phyloP scores from a whole-genome alignment of 73 alveolate genomes.

The Stentor roeselii region DNA sequence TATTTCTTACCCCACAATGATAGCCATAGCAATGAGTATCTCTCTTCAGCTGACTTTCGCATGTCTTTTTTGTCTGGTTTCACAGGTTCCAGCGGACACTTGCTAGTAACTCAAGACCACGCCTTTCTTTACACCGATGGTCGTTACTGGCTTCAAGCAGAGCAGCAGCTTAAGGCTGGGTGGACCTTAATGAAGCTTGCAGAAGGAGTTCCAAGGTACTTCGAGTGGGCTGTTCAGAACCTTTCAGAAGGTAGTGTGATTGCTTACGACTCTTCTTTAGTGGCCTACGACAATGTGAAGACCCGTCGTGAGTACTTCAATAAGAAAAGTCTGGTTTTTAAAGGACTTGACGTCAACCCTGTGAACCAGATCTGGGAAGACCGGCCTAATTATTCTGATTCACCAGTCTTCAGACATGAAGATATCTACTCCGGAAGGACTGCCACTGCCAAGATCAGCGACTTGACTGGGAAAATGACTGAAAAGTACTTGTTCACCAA shows the following conservation, averaged over 20 bases:
- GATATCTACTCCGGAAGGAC: conserved; percentile 72
- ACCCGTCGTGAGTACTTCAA: conserved; percentile 41
- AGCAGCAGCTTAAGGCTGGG: conserved; percentile 84
- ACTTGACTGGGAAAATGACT: not conserved
- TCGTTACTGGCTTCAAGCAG: conserved; percentile 94
- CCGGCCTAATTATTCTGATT: conserved; percentile 42
- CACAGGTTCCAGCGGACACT: conserved; percentile 87
- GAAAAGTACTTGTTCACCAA: conserved; percentile 21
- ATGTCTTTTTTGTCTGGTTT: conserved; percentile 86
- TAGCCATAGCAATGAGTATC: conserved; percentile 87
- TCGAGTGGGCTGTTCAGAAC: conserved; percentile 42
- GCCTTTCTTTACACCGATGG: conserved; percentile 99
- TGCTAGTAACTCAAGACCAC: conserved; percentile 72
- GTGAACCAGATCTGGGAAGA: conserved; percentile 85
- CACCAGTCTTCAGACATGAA: conserved; percentile 58
- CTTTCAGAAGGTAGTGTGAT: conserved; percentile 42
- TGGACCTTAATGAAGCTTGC: conserved; percentile 93
- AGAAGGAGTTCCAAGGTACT: conserved; percentile 49
- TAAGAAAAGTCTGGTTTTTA: conserved; percentile 45
- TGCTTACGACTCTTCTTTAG: conserved; percentile 65
- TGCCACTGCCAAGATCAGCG: conserved; percentile 27
- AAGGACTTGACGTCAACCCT: conserved; percentile 62
- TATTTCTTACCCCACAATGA: conserved; percentile 90
- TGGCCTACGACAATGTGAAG: conserved; percentile 38
- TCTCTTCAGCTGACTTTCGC: conserved; percentile 86